Base-by-base conservation (phyloP, 2,329 filamentous ascomycete species). In the Amylocarpus encephaloides region DNA sequence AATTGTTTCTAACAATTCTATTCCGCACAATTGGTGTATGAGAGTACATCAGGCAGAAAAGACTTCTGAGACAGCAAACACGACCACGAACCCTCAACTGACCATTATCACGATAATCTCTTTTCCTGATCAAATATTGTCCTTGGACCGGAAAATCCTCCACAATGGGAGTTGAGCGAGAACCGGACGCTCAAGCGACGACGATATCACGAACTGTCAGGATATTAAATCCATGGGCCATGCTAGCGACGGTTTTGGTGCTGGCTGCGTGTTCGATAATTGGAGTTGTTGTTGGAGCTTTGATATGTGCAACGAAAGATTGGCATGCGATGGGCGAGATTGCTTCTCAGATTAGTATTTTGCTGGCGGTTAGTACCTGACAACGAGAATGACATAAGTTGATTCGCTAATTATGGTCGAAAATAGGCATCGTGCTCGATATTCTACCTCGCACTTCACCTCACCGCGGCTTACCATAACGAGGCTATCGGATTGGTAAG, bases 351-450 rank as follows among this genome's bases (percentile, higher is more conserved):
- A 52, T 41, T 22, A 50, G 58, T 40, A 51, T 52, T n/a, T 38
- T 58, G 22, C 46, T 53, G 6, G 56, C 60, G 43, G 59, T 62
- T 38, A 58, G 59, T 52, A n/a, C 32, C n/a, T n/a, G n/a, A 18
- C 11, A 40, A 6, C 35, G 6, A 6, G n/a, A 10, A 4, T 13
- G 12, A 38, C 18, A 7, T 7, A 43, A n/a, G 12, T 6, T 15
- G 11, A 43, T 13, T 18, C 15, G 34, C 13, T 35, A 9, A 22
- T 18, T 18, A 19, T 40, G n/a, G n/a, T 47, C 13, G n/a, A 26
- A 16, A 6, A 3, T 30, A 64, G 62, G 53, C 57, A 15, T 39
- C 46, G 5, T 35, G 57, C 15, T 59, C 59, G 12, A 45, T 59
- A 11, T 16, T 49, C 7, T 62, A 64, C 32, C n/a, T 62, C 3